Evolutionary conservation across 2,329 filamentous ascomycete genomes (phyloP).

Genomic region (Cylindrodendrum hubeiense): DNA sequence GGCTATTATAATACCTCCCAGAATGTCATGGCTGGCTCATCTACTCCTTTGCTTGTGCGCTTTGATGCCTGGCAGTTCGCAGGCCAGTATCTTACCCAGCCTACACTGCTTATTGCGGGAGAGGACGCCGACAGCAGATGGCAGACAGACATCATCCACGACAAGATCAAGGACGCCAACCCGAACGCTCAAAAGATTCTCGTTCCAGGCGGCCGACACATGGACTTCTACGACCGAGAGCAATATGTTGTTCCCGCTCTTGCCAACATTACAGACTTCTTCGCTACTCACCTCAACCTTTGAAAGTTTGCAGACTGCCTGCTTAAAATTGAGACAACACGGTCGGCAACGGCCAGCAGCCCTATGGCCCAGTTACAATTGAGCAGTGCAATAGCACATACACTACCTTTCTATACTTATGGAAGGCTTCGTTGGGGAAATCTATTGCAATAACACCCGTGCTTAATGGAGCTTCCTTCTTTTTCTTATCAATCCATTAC

Average conservation of each 20-base stretch:
- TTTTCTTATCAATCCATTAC: too few relatives aligned
- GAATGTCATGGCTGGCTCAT: background rate
- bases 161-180: background rate
- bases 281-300: background rate
- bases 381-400: too few relatives aligned
- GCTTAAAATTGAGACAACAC: too few relatives aligned
- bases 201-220: background rate
- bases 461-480: too few relatives aligned
- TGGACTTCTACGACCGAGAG: background rate
- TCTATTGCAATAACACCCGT: too few relatives aligned
- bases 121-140: background rate
- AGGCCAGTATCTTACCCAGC: background rate
- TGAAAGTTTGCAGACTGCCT: too few relatives aligned
- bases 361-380: too few relatives aligned
- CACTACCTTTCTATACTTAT: too few relatives aligned
- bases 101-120: background rate
- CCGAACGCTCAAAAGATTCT: background rate
- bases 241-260: background rate
- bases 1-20: background rate
- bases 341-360: too few relatives aligned
- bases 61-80: background rate
- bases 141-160: background rate
- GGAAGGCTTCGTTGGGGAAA: too few relatives aligned
- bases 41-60: background rate
- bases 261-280: background rate